These are phyloP conservation scores for Syzygium aqueum DNA, from an alignment of 345 rosid genomes.

Conservation along the genomic window DNA sequence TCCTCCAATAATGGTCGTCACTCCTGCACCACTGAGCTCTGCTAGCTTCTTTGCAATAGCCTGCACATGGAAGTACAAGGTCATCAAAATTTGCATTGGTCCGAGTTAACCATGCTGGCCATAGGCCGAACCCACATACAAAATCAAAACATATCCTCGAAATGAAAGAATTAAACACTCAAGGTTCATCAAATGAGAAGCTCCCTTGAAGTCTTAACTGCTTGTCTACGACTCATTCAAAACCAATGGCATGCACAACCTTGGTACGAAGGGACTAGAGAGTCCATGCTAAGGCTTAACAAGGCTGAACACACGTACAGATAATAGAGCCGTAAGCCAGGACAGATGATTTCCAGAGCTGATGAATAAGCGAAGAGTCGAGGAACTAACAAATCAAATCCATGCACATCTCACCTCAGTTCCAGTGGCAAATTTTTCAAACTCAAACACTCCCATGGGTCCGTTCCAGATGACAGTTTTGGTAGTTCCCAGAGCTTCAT, in stretches of 20 bases:
- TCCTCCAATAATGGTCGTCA: constrained; percentile 90
- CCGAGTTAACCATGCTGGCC: background rate
- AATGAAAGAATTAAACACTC: background rate
- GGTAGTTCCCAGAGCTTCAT: constrained; percentile 63
- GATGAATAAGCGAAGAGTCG: background rate
- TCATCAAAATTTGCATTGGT: background rate
- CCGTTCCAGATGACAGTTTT: constrained; percentile 96
- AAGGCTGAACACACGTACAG: background rate
- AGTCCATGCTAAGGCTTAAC: background rate
- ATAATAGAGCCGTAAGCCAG: background rate
- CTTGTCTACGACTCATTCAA: background rate
- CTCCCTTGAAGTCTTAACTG: background rate
- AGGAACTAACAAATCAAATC: background rate
- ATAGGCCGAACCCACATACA: background rate
- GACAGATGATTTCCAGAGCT: background rate
- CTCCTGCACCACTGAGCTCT: constrained; percentile 68
- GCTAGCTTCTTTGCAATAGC: constrained; percentile 92
- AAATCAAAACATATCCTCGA: background rate
- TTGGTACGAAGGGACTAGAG: background rate
- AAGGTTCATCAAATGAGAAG: background rate
- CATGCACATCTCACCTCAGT: constrained; percentile 44
- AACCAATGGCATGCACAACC: background rate
- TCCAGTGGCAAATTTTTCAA: constrained; percentile 77
- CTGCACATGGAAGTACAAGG: constrained; percentile 20
- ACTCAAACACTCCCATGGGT: constrained; percentile 98